Percentiles rank a stretch among this genome's conserved stretches.
phyloP scores from a whole-genome alignment of 108 stramenopile species.

The Fragilariopsis cylindrus region DNA sequence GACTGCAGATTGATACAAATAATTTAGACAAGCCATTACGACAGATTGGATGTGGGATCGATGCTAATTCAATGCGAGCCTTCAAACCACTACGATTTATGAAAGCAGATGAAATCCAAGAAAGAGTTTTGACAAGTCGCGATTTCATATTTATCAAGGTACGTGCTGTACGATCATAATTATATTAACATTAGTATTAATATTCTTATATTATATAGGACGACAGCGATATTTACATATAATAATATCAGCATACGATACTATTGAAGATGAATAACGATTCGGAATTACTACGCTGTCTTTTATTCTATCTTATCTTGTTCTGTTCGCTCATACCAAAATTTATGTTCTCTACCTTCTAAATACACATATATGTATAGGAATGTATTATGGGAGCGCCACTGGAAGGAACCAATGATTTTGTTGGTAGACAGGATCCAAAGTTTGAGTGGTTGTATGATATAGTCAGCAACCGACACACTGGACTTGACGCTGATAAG shows the following conservation, averaged over 20 bases:
- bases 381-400: slow-evolving; percentile 44
- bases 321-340: slow-evolving; percentile 10
- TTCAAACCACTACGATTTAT: slow-evolving; percentile 31
- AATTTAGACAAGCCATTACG: slow-evolving; percentile 71
- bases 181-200: not conserved
- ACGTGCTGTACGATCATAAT: not conserved
- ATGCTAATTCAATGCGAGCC: slow-evolving; percentile 57
- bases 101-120: slow-evolving; percentile 4
- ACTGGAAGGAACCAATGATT: slow-evolving; percentile 21
- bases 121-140: slow-evolving; percentile 65
- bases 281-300: not conserved
- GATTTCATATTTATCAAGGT: slow-evolving; percentile 89
- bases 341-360: not conserved
- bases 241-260: too few relatives aligned
- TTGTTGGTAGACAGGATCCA: slow-evolving; percentile 53
- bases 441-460: slow-evolving; percentile 89
- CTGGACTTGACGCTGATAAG: slow-evolving; percentile 93
- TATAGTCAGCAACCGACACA: slow-evolving; percentile 87
- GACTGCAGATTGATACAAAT: slow-evolving; percentile 62
- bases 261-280: not conserved
- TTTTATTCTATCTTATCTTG: not conserved
- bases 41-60: slow-evolving; percentile 80
- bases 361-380: not conserved
- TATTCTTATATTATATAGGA: not conserved
- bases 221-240: not conserved